Evolutionary conservation across 768 basidiomycete genomes (phyloP), one percentile per base, ranked within the genome.

Genomic region (Lactarius sanguifluus): DNA sequence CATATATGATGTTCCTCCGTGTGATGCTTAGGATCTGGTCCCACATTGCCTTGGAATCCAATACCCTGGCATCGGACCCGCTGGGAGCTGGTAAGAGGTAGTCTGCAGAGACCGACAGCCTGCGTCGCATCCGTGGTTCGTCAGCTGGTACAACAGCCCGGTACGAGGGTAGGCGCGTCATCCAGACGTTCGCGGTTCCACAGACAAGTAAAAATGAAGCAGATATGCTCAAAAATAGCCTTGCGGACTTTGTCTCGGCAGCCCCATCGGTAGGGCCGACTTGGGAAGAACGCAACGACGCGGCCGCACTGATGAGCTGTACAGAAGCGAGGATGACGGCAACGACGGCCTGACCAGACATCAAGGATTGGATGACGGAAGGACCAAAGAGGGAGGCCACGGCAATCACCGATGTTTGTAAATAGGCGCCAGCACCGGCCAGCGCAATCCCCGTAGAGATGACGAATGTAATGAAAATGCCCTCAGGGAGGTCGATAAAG

Each of bases 271-370:
- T 57, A 16, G 63, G 59, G 25, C 54, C 61, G 30, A 60, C 61
- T 18, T 66, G 61, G 5, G 72, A 67, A 12, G 74, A 62, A 56
- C 79, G 81, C 18, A 90, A 77, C 10, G 88, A 88, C 2, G 83
- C 77, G 1, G 80, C 75, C 10, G 89, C 82, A 65, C 91, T 86
- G 40, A 86, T 67, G 9, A 94, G 82, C 72, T 95, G 92, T 0
- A 93, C 87, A 1, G 81, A 78, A 61, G 92, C 92, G 68, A 95
- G 87, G 1, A 85, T 86, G 15, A 96, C 91, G 0, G 88, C 94
- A 2, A 94, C 85, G 0, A 90, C 91, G 0, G 90, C 94, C 76
- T 95, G 92, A 13, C 92, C 94, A 2, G 92, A 86, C 81, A 95
- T 84, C 74, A 91, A 79, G 30, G 85, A 80, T 74, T 94, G 90